phyloP scores from a whole-genome alignment of 2,329 filamentous ascomycete species.

The Aspergillus sp. region DNA sequence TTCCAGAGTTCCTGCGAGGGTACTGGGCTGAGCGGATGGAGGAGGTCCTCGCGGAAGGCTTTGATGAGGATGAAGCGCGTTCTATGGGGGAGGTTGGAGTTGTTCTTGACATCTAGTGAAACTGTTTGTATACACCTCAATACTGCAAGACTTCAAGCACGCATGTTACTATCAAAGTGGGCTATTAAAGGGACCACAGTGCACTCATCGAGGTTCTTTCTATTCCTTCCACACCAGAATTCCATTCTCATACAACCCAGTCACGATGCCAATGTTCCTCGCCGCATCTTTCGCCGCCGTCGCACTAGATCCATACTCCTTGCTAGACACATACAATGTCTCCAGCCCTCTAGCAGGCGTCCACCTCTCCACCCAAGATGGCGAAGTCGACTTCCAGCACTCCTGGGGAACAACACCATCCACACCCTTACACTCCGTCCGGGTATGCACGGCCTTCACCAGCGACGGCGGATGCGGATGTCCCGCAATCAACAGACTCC shows the following conservation, averaged over 20 bases:
- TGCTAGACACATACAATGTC: constrained; percentile 8
- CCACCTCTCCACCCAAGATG: constrained; percentile 11
- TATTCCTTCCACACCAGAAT: constrained; percentile 16
- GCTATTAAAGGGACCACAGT: background rate
- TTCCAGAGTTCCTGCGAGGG: background rate
- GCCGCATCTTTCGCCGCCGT: constrained; percentile 14
- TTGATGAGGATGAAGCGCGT: background rate
- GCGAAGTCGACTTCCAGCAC: constrained; percentile 5
- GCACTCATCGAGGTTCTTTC: background rate
- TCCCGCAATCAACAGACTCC: constrained; percentile 14
- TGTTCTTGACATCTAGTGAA: background rate
- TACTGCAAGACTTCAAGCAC: too few species aligned
- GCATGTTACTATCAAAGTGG: too few species aligned
- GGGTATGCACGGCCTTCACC: background rate
- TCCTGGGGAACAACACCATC: background rate
- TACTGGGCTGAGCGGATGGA: background rate
- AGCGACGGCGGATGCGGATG: constrained; percentile 15
- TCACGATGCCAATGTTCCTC: constrained; percentile 13
- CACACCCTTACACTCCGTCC: constrained; percentile 1
- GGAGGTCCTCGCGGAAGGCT: background rate
- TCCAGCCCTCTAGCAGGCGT: background rate
- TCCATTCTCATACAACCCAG: constrained; percentile 18
- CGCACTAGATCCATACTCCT: constrained; percentile 6
- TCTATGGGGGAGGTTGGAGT: background rate
- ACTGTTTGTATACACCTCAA: too few species aligned